Percentiles rank a stretch among this genome's conserved stretches.
These are phyloP conservation scores for Eremothecium gossypii DNA, from an alignment of 1,139 yeast species.

Conservation along the genomic window DNA sequence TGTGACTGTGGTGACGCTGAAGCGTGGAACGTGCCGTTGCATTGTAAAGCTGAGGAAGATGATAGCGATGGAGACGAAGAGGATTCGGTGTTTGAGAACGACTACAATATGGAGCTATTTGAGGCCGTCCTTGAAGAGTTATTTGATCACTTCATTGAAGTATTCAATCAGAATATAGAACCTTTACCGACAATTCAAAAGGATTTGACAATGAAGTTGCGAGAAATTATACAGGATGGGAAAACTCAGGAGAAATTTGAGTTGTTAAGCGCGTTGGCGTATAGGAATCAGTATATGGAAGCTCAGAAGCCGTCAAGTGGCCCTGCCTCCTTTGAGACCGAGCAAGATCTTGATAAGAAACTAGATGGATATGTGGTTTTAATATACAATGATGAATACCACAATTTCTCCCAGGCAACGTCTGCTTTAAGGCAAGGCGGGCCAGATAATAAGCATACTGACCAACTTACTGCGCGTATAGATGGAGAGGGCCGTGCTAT, in stretches of 20 bases:
- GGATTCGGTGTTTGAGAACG: slow-evolving; percentile 10
- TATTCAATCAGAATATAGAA: slow-evolving; percentile 29
- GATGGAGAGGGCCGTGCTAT: slow-evolving; percentile 34
- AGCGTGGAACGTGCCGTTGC: slow-evolving; percentile 43
- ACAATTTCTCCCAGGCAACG: slow-evolving; percentile 40
- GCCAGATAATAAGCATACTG: slow-evolving; percentile 28
- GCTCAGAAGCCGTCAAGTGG: background rate
- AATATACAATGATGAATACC: slow-evolving; percentile 70
- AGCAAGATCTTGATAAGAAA: slow-evolving; percentile 28
- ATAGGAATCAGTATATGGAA: slow-evolving; percentile 15
- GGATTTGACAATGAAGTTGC: slow-evolving; percentile 21
- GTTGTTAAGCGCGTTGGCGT: slow-evolving; percentile 18
- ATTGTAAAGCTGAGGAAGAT: slow-evolving; percentile 34
- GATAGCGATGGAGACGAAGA: slow-evolving; percentile 8
- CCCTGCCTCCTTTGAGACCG: slow-evolving; percentile 12
- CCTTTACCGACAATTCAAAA: slow-evolving; percentile 27
- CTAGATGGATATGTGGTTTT: slow-evolving; percentile 37
- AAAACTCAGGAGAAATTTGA: slow-evolving; percentile 15
- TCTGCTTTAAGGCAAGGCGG: slow-evolving; percentile 31
- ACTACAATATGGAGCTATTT: slow-evolving; percentile 11
- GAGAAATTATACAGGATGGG: slow-evolving; percentile 22
- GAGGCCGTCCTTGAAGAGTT: slow-evolving; percentile 22
- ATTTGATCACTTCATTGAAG: slow-evolving; percentile 29
- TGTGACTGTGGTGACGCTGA: slow-evolving; percentile 67
- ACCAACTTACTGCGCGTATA: slow-evolving; percentile 28